Evolutionary conservation across 192 early-diverging fungal species (phyloP), one percentile per base, ranked within the genome.

Genomic region (Entomortierella lignicola): DNA sequence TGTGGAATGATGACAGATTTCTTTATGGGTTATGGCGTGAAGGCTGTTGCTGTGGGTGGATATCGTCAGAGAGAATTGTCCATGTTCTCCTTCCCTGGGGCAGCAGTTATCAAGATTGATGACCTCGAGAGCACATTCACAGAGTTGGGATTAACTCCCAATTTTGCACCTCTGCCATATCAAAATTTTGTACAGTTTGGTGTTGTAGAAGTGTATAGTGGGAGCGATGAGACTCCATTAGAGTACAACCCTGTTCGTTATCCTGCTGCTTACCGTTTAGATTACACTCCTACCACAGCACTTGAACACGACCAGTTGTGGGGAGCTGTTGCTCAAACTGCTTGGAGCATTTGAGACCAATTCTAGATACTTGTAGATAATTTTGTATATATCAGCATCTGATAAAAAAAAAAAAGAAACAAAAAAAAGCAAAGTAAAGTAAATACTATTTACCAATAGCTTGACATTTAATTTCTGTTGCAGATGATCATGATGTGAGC

Each of bases 11-110:
- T 47, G 4, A 44, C 27, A 11, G 58, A 66, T 12, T 30, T 55
- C 17, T 48, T 74, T 18, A 31, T 54, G 15, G 23, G 25, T 12
- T 44, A 74, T 23, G 63, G 63, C 0, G 72, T 74, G 41, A 37
- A 60, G 51, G 48, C 72, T 1, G 51, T 66, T 1, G 63, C 63
- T 8, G 59, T 60, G 7, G 72, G 72, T 11, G 72, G 72, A 0
- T 2, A 32, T 15, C 37, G 37, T 13, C 31, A 37, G 5, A 31
- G 32, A 0, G 52, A 18, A 0, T 7, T 74, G 51, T 74, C 50
- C 25, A 60, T 66, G 52, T 74, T 66, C 5, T 60, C 64, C 13
- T 74, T 44, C 25, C n/a, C 64, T 15, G 72, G 72, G 1, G 64
- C 57, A 0, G 32, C 57, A 2, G 51, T 74, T 0, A 4, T 48